These are phyloP conservation scores for Schizochytrium sp. DNA, from an alignment of 108 stramenopile species.

Conservation along the genomic window DNA sequence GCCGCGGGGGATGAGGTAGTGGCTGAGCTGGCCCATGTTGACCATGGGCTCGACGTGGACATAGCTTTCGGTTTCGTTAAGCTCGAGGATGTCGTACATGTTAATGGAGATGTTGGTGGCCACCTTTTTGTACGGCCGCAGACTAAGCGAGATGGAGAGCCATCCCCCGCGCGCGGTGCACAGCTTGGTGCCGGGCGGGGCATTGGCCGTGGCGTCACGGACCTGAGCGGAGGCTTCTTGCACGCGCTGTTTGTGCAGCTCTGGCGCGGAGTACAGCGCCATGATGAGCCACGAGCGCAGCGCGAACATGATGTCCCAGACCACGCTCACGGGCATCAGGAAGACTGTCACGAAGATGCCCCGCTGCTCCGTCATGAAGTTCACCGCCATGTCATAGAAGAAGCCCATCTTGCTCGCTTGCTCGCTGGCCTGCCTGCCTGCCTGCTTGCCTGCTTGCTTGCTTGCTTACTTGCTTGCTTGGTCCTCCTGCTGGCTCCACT, in stretches of 20 bases:
- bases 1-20: slow-evolving; percentile 18
- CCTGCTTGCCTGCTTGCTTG: not conserved
- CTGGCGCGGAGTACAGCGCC: not conserved
- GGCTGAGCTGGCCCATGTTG: slow-evolving; percentile 22
- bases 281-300: not conserved
- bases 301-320: not conserved
- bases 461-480: not conserved
- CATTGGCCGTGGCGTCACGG: not conserved
- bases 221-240: not conserved
- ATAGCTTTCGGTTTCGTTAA: not conserved
- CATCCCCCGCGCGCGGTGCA: not conserved
- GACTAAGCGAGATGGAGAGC: not conserved
- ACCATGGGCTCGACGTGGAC: slow-evolving; percentile 26
- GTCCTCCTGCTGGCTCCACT: no score
- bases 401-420: not conserved
- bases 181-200: not conserved
- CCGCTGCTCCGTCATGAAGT: slow-evolving; percentile 10
- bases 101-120: not conserved
- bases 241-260: not conserved
- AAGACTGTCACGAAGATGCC: slow-evolving; percentile 12
- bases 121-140: not conserved
- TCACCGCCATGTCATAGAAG: not conserved
- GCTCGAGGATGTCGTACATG: slow-evolving; percentile 21
- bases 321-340: not conserved
- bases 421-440: no score